Conservation (phyloP, 2,329 filamentous ascomycete genomes). For the Fusarium sp. region DNA sequence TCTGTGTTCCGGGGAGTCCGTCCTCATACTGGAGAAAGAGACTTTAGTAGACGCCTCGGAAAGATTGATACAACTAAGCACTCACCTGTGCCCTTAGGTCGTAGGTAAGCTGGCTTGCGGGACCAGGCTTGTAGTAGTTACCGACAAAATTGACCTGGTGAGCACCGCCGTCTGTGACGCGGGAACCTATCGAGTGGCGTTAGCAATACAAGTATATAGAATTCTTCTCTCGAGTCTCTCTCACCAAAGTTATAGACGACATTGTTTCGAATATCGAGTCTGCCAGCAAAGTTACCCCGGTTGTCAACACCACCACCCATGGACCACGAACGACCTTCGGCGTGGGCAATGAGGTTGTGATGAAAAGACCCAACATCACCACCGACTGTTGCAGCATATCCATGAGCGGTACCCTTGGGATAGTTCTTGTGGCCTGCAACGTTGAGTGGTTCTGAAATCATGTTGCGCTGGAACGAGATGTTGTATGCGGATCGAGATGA, state of each 20-base stretch:
- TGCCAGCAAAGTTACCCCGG: constrained; percentile 46
- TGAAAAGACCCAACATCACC: constrained; percentile 51
- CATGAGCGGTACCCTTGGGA: constrained; percentile 46
- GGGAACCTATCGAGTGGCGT: constrained; percentile 25
- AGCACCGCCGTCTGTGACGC: constrained; percentile 50
- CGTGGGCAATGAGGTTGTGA: constrained; percentile 50
- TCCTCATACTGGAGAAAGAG: constrained; percentile 43
- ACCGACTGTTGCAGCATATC: constrained; percentile 46
- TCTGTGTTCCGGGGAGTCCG: constrained; percentile 47
- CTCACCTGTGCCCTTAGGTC: constrained; percentile 23
- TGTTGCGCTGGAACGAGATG: constrained; percentile 51
- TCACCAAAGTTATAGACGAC: constrained; percentile 50
- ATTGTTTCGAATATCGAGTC: constrained; percentile 51
- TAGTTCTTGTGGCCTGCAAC: constrained; percentile 53
- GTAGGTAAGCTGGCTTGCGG: constrained; percentile 45
- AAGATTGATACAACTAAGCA: no score
- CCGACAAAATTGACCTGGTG: constrained; percentile 50
- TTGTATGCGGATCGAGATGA: constrained; percentile 50
- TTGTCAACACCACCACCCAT: constrained; percentile 49
- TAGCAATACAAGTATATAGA: neutral
- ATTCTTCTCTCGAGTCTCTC: no score
- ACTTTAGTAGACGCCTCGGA: neutral
- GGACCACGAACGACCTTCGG: constrained; percentile 51
- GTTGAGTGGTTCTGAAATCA: constrained; percentile 52
- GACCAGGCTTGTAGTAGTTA: constrained; percentile 50